phyloP scores from a whole-genome alignment of 352 stramenopile genomes.

The Phytophthora nicotianae region DNA sequence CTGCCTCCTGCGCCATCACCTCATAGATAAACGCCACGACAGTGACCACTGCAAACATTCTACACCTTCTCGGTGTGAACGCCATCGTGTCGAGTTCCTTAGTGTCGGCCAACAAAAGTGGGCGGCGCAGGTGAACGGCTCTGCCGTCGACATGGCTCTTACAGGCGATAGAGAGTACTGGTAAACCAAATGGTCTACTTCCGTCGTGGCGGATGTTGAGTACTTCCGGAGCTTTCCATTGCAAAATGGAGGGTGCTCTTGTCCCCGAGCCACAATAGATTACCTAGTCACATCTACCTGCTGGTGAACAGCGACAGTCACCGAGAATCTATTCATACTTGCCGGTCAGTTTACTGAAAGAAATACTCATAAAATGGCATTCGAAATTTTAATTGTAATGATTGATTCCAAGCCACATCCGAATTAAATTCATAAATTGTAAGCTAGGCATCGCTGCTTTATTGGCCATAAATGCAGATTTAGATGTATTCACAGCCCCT shows the following conservation, averaged over 20 bases:
- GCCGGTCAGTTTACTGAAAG: too few relatives aligned
- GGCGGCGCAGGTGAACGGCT: not conserved
- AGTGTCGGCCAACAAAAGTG: conserved; percentile 13
- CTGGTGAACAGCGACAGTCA: conserved; percentile 12
- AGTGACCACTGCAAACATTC: conserved; percentile 11
- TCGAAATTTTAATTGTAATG: too few relatives aligned
- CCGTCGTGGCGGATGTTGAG: conserved; percentile 23
- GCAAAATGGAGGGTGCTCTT: conserved; percentile 11
- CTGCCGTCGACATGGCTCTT: conserved; percentile 17
- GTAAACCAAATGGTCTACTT: conserved; percentile 31
- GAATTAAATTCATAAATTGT: too few relatives aligned
- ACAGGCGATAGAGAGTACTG: conserved; percentile 18
- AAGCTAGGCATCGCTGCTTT: too few relatives aligned
- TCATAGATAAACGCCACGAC: conserved; percentile 26
- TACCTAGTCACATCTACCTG: conserved; percentile 25
- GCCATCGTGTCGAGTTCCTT: conserved; percentile 30
- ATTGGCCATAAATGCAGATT: too few relatives aligned
- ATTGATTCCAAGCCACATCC: too few relatives aligned
- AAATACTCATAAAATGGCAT: too few relatives aligned
- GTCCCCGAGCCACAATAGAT: conserved; percentile 31
- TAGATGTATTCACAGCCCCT: too few relatives aligned
- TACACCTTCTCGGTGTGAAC: conserved; percentile 20
- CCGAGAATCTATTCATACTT: not conserved
- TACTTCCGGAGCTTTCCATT: not conserved
- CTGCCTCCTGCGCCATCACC: conserved; percentile 10